Base-by-base conservation (phyloP, 148 eudicot genomes). In the Fagopyrum homotropicum region DNA sequence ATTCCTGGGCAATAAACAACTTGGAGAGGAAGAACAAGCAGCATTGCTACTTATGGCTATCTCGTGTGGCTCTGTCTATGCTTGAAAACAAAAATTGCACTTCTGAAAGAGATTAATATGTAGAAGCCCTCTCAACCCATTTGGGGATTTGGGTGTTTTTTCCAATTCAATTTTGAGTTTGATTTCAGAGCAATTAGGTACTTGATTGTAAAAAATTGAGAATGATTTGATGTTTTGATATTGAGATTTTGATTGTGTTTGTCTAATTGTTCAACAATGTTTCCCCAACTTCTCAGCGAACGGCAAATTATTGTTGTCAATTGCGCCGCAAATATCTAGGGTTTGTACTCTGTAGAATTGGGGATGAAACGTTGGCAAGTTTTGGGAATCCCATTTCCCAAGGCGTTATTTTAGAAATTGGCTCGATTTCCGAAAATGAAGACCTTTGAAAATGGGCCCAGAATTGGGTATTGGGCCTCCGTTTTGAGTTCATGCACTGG, bases 1-100 rank as follows among this genome's bases (percentile, higher is more conserved):
- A 35, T 35, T 35, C 3, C 40, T 35, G 40, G 40, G 2, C 1
- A 35, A 35, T 14, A 77, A 75, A 55, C 77, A 85, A 30, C 55
- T 80, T 73, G 86, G 83, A 15, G 89, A 89, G 29, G 88, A 84
- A 11, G 91, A 88, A 68, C 75, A 79, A 76, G 91, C 91, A 48
- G 91, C 93, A 40, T 7, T 81, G 45, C 51, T 86, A 54, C 75
- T 88, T 35, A 88, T 87, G 91, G 79, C 86, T 78, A 15, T 87
- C 44, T 86, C 91, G 50, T 86, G 88, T 81, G 84, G 84, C 48
- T 87, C 82, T 69, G 66, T 82, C 55, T 60, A 66, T 66, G 45
- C 71, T 16, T 30, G 51, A 51, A 52, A 75, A 3, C 30, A 43
- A 4, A 64, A 22, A 16, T 35, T 22, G 26, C 26, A 22, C 26